phyloP scores from a whole-genome alignment of 2,329 filamentous ascomycete genomes.

The Zasmidium cellare region DNA sequence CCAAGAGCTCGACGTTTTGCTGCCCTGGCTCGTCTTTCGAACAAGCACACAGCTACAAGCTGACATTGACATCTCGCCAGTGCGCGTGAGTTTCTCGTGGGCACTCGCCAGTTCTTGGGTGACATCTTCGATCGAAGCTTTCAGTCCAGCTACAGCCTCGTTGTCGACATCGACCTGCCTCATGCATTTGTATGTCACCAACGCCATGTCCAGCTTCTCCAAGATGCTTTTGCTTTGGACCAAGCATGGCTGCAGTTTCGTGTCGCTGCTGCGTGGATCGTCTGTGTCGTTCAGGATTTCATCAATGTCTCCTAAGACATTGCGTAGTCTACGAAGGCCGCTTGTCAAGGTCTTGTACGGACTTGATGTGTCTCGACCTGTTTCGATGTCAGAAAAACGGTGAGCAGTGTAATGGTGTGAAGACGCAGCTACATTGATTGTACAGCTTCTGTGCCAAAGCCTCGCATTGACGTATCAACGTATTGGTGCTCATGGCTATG shows the following conservation, averaged over 20 bases:
- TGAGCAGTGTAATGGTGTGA: not conserved
- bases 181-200: constrained; percentile 4
- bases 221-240: constrained; percentile 13
- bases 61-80: not conserved
- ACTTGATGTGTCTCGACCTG: constrained; percentile 14
- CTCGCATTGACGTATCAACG: constrained; percentile 5
- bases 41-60: not conserved
- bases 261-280: not conserved
- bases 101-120: not conserved
- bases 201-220: constrained; percentile 13
- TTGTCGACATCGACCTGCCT: not conserved
- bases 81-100: not conserved
- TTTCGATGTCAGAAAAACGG: not conserved
- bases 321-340: constrained; percentile 18
- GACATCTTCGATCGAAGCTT: not conserved
- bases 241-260: constrained; percentile 5
- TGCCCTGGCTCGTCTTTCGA: not conserved
- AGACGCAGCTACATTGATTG: constrained; percentile 13
- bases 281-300: constrained; percentile 13
- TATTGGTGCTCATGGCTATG: not conserved
- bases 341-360: constrained; percentile 10
- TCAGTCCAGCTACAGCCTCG: not conserved
- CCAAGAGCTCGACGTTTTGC: constrained; percentile 4
- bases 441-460: constrained; percentile 16
- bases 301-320: constrained; percentile 22